Percentiles rank a stretch among this genome's conserved stretches.
Conservation (phyloP, 805 yeast species). For the Pichia scutulata region DNA sequence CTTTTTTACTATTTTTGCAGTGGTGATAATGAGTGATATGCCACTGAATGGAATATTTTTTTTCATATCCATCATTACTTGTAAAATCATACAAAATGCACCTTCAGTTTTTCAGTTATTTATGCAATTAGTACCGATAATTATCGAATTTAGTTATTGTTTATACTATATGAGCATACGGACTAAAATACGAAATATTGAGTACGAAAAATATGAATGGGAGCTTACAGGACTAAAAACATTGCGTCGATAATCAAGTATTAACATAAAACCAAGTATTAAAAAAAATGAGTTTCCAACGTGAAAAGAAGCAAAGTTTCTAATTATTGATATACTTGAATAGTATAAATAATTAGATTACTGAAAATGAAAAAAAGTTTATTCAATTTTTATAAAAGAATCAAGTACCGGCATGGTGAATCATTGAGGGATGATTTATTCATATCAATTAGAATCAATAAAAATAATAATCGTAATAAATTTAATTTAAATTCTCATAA, state of each 20-base stretch:
- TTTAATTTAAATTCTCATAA: not conserved
- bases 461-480: not conserved
- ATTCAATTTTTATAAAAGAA: not conserved
- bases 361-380: not conserved
- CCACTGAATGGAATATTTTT: not conserved
- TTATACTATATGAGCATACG: not conserved
- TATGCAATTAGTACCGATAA: not conserved
- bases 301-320: not conserved
- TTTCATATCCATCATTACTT: not conserved
- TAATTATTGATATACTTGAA: not conserved
- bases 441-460: not conserved
- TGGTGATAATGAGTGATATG: not conserved
- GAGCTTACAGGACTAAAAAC: not conserved
- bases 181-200: not conserved
- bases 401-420: constrained; percentile 5
- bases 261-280: not conserved
- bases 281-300: not conserved
- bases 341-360: not conserved
- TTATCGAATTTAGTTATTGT: not conserved
- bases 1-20: too few species aligned
- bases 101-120: not conserved
- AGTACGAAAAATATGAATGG: not conserved
- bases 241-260: not conserved
- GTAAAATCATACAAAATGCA: not conserved
- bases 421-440: not conserved